Conservation (phyloP, 257 asterid species). For the Nicotiana paniculata region DNA sequence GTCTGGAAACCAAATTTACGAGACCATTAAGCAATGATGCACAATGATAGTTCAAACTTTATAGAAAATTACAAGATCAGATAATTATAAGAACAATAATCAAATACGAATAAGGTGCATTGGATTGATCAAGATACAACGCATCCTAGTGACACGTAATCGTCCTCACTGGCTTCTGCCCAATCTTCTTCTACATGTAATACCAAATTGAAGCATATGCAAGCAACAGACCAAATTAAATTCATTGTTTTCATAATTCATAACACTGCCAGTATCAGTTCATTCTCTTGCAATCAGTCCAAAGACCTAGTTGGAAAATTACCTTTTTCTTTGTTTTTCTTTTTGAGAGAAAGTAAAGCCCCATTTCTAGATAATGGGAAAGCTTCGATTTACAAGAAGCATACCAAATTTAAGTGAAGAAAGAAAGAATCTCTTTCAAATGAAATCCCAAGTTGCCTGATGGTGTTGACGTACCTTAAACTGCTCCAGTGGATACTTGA, state of each 20-base stretch:
- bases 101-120: neutral
- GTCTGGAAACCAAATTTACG: constrained; percentile 46
- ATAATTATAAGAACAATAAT: neutral
- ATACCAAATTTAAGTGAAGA: neutral
- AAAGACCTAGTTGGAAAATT: neutral
- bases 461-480: constrained; percentile 57
- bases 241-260: neutral
- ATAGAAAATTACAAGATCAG: neutral
- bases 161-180: neutral
- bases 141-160: neutral
- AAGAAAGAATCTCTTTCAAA: neutral
- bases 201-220: neutral
- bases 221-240: neutral
- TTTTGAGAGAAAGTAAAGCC: neutral
- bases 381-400: neutral
- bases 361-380: neutral
- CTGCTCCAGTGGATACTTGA: constrained; percentile 78
- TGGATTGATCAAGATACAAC: neutral
- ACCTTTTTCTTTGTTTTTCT: neutral
- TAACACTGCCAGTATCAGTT: neutral
- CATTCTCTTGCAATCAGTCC: neutral
- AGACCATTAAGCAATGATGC: constrained; percentile 1
- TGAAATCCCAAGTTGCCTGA: neutral
- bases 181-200: neutral
- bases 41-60: neutral